Base-by-base conservation (phyloP, 2,329 filamentous ascomycete species). In the Neonectria neomacrospora region DNA sequence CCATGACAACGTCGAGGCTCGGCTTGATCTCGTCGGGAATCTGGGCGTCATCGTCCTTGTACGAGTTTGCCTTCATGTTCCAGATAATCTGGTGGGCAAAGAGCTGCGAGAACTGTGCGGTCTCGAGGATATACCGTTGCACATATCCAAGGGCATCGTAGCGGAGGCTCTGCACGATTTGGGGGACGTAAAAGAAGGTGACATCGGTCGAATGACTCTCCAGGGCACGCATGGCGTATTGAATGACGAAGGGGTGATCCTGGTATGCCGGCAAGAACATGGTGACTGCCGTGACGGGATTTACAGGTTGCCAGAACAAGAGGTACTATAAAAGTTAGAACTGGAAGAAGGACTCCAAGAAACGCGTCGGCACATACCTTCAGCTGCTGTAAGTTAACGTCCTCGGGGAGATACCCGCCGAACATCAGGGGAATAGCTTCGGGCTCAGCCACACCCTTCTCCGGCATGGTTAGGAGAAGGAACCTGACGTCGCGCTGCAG, bases 61-160 rank as follows among this genome's bases (percentile, higher is more conserved):
- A 99, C 1, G 94, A 92, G 77, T 99, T 99, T 32, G 96, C 96
- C 78, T 98, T 99, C 91, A 99, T 99, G 77, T 99, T 99, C 96
- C 96, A 99, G 75, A 99, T 99, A 70, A 99, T 98, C 74, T 99
- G 96, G 77, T 99, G 96, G 2, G 96, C 95, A 78, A 99, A 99
- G 9, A 98, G 82, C 78, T 98, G 96, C n/a, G 96, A 98, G 74
- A 97, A 94, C 72, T 96, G 95, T 1, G 94, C 96, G 1, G 96
- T 97, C 80, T 99, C 96, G 16, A 98, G 85, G 58, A 99, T 98
- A 75, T 97, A 99, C 47, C 95, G 88, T 78, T 97, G 94, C 2
- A 97, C 94, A 75, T 99, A 99, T 59, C 96, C 96, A 23, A 99
- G 84, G 12, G 86, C 87, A 82, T 99, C 96, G 73, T 98, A 97